Conservation (phyloP, 1,139 yeast species). For the Taphrina betulina region DNA sequence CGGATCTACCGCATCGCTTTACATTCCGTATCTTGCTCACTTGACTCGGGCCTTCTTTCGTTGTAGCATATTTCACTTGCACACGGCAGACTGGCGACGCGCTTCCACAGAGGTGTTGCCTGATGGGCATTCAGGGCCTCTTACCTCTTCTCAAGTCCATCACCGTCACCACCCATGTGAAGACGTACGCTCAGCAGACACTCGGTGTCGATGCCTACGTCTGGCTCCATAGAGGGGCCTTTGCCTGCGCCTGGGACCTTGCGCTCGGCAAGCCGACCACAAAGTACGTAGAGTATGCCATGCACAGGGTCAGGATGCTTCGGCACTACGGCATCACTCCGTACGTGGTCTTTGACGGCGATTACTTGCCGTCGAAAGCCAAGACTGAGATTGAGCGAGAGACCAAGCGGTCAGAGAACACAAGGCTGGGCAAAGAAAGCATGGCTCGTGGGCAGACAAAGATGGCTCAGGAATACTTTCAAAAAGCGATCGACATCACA, state of each 20-base stretch:
- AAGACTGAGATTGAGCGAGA: conserved; percentile 68
- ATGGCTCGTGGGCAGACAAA: conserved; percentile 55
- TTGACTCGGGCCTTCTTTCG: too few relatives aligned
- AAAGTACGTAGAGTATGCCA: conserved; percentile 47
- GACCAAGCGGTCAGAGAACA: conserved; percentile 57
- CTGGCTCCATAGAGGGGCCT: conserved; percentile 88
- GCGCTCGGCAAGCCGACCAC: conserved; percentile 70
- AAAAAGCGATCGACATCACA: conserved; percentile 81
- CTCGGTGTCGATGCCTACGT: conserved; percentile 94
- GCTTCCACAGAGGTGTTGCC: too few relatives aligned
- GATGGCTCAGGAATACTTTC: conserved; percentile 66
- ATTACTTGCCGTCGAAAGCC: conserved; percentile 73
- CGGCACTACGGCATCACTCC: conserved; percentile 69
- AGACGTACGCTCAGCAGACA: conserved; percentile 45
- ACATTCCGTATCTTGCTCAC: too few relatives aligned
- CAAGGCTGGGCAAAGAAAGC: conserved; percentile 54
- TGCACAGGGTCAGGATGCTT: conserved; percentile 52
- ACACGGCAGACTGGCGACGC: too few relatives aligned
- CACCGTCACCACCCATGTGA: conserved; percentile 33
- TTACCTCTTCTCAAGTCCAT: conserved; percentile 39
- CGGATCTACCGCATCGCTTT: too few relatives aligned
- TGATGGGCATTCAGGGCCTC: conserved; percentile 37
- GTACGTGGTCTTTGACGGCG: conserved; percentile 92
- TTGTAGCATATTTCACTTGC: too few relatives aligned
- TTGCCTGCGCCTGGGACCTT: conserved; percentile 80